Evolutionary conservation across 345 rosid species (phyloP), one percentile per base, ranked within the genome.

Genomic region (Toxicodendron radicans): DNA sequence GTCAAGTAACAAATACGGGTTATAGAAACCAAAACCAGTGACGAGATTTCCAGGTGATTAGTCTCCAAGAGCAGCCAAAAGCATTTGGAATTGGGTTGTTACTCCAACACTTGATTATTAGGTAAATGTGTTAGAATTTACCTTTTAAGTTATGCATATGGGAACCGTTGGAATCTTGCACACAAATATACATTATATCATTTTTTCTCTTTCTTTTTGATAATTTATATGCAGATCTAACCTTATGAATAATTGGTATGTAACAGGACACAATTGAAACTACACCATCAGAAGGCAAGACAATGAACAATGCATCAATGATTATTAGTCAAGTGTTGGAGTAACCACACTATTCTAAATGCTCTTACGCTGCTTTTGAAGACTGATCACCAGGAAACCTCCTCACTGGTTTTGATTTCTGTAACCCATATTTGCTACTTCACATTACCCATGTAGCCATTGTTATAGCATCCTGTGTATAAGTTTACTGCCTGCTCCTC

Each of bases 21-120:
- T 85, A 54, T 78, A 81, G 66, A 90, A 90, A 0, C 95, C 97
- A 54, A 87, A 90, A 0, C 93, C 97, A 0, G 90, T 90, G 2
- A 91, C 84, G 71, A 90, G 91, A 58, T 90, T 90, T 27, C 88
- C 92, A 0, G 98, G 97, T 11, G 95, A 78, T 32, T 73, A 4
- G 79, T 93, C 95, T 9, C 98, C 98, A 1, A 91, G 90, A 3
- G 98, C 92, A 93, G 21, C 97, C 98, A 66, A 93, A 64, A 89
- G 82, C 93, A 90, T 90, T 87, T 88, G 91, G 81, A 93, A 93
- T 10, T 88, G 41, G 27, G 98, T 93, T 0, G 97, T 90, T 10
- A 90, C 92, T 32, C 41, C 79, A 24, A 91, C 90, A 67, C 97
- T 27, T 88, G 30, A 86, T 10, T 8, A 83, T 46, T 13, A 38